These are phyloP conservation scores for Yamadazyma diospyri DNA, from an alignment of 1,139 yeast genomes.

Conservation along the genomic window DNA sequence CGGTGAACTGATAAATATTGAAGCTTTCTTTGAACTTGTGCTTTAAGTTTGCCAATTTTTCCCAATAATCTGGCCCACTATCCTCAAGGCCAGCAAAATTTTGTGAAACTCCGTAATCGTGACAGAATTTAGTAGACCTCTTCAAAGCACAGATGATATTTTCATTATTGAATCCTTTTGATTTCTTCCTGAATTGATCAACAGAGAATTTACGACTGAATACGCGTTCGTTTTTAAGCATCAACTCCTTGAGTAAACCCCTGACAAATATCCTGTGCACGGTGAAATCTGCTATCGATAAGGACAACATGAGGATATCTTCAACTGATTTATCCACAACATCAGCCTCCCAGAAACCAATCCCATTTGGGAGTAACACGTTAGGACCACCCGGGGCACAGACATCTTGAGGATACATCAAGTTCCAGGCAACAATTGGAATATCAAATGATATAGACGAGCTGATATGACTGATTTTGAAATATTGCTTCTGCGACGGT, in stretches of 20 bases:
- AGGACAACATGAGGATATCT: constrained; percentile 29
- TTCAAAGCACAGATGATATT: constrained; percentile 33
- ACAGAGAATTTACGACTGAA: constrained; percentile 13
- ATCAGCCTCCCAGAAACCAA: constrained; percentile 28
- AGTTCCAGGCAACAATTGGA: constrained; percentile 30
- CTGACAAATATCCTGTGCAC: constrained; percentile 28
- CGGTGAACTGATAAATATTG: constrained; percentile 12
- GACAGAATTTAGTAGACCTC: constrained; percentile 26
- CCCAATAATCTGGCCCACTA: too few relatives aligned
- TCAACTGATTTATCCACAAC: constrained; percentile 11
- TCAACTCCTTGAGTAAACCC: constrained; percentile 26
- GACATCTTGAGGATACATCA: constrained; percentile 21
- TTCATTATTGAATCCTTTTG: constrained; percentile 23
- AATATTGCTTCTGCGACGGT: constrained; percentile 9
- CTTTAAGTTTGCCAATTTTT: constrained; percentile 4
- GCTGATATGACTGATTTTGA: constrained; percentile 28
- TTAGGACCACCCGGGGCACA: constrained; percentile 26
- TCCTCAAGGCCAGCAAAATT: too few relatives aligned
- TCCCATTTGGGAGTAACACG: constrained; percentile 37
- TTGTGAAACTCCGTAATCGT: constrained; percentile 27
- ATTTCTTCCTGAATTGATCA: constrained; percentile 1
- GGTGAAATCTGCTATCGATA: constrained; percentile 33
- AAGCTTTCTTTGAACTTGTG: constrained; percentile 9
- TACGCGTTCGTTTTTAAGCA: constrained; percentile 18
- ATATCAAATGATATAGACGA: constrained; percentile 35